phyloP scores from a whole-genome alignment of 805 yeast species.

The Starmerella davenportii region DNA sequence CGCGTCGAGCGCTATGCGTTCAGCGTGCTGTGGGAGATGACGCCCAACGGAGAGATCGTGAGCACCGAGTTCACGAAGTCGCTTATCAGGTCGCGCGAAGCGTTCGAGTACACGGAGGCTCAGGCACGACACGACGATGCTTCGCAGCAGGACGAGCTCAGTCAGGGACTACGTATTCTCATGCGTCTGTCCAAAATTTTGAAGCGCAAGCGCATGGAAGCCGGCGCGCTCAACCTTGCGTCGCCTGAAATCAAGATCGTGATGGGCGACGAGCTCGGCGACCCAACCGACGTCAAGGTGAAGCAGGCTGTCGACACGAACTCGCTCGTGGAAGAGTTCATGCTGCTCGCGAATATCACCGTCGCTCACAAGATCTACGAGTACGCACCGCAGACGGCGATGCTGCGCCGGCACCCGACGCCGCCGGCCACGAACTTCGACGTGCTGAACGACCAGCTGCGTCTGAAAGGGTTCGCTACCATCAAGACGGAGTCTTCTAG shows the following conservation, averaged over 20 bases:
- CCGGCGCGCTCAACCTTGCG: conserved; percentile 92
- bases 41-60: conserved; percentile 68
- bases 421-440: conserved; percentile 94
- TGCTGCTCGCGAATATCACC: conserved; percentile 90
- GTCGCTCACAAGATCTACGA: conserved; percentile 87
- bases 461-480: conserved; percentile 56
- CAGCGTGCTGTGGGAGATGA: conserved; percentile 89
- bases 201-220: conserved; percentile 70
- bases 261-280: conserved; percentile 92
- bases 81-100: conserved; percentile 76
- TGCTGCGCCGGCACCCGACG: conserved; percentile 94
- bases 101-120: conserved; percentile 87
- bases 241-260: conserved; percentile 97
- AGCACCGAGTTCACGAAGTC: conserved; percentile 68
- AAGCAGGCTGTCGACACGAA: conserved; percentile 78
- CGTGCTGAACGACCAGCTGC: conserved; percentile 68
- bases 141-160: conserved; percentile 60
- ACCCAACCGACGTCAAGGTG: conserved; percentile 88
- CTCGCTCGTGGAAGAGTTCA: conserved; percentile 92
- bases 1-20: conserved; percentile 92
- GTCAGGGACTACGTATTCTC: conserved; percentile 74
- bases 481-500: conserved; percentile 72
- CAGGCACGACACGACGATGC: conserved; percentile 77
- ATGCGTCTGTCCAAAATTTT: conserved; percentile 63
- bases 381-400: conserved; percentile 92